Evolutionary conservation across 176 grass and related monocot species (phyloP).

Genomic region (Zoysia pacifica): DNA sequence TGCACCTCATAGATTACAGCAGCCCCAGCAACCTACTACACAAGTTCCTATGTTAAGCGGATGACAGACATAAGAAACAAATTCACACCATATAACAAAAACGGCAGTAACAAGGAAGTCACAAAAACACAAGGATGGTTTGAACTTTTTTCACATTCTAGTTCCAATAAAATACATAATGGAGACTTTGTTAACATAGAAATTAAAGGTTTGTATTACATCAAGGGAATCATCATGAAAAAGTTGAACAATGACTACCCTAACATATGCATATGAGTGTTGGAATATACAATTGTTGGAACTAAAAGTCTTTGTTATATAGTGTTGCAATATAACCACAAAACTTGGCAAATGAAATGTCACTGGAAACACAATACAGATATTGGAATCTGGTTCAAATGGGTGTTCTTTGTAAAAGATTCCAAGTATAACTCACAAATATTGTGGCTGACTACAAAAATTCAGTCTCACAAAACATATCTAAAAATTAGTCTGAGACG

Average conservation of each 20-base stretch:
- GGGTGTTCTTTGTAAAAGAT: background rate
- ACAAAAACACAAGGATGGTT: constrained; percentile 7
- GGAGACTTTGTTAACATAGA: background rate
- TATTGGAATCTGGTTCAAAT: background rate
- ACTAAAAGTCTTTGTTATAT: no score
- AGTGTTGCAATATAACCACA: background rate
- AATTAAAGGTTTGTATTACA: background rate
- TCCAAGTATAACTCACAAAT: background rate
- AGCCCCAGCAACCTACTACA: constrained; percentile 64
- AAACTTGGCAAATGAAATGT: background rate
- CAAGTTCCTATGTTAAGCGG: constrained; percentile 30
- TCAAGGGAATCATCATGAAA: background rate
- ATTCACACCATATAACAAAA: constrained; percentile 17
- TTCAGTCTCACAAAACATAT: constrained; percentile 11
- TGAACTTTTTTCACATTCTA: background rate
- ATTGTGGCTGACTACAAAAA: background rate
- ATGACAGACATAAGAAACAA: background rate
- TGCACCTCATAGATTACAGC: constrained; percentile 75
- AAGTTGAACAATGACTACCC: background rate
- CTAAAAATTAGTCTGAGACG: background rate
- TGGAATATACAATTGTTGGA: background rate
- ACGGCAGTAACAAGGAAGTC: background rate
- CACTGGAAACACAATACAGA: background rate
- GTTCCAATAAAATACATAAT: background rate
- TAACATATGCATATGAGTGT: background rate